These are phyloP conservation scores for Sabuloglossum arenarium DNA, from an alignment of 495 filamentous ascomycete species.

Conservation along the genomic window DNA sequence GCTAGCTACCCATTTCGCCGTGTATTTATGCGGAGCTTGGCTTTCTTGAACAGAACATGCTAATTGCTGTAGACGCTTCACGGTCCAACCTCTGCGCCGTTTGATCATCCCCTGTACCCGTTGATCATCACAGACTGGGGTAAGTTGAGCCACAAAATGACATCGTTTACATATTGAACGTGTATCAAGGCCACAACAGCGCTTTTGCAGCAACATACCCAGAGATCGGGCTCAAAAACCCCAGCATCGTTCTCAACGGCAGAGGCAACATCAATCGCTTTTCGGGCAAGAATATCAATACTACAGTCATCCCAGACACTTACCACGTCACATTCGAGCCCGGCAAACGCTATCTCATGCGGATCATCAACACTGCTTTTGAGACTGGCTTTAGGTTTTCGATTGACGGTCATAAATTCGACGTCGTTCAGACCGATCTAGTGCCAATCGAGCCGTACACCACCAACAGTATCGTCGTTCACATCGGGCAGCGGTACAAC, in stretches of 20 bases:
- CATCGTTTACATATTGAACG: too few relatives aligned
- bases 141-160: too few relatives aligned
- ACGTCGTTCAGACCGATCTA: conserved; percentile 28
- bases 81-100: conserved; percentile 27
- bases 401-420: conserved; percentile 29
- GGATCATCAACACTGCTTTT: conserved; percentile 34
- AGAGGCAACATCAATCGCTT: too few relatives aligned
- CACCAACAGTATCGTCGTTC: conserved; percentile 26
- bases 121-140: conserved; percentile 28
- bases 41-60: too few relatives aligned
- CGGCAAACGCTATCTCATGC: conserved; percentile 29
- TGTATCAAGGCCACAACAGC: conserved; percentile 15
- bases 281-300: too few relatives aligned
- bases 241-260: too few relatives aligned
- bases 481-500: conserved; percentile 50
- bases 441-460: conserved; percentile 29
- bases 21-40: too few relatives aligned
- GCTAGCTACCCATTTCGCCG: too few relatives aligned
- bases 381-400: conserved; percentile 28
- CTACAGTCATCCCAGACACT: too few relatives aligned
- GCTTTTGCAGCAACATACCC: conserved; percentile 14
- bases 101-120: conserved; percentile 27
- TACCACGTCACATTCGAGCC: conserved; percentile 21
- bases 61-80: conserved; percentile 1
- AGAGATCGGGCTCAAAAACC: too few relatives aligned